A percentile compares a stretch with the other conserved stretches of the same genome.
These are phyloP conservation scores for Neofusicoccum parvum DNA, from an alignment of 2,329 filamentous ascomycete genomes.

Conservation along the genomic window DNA sequence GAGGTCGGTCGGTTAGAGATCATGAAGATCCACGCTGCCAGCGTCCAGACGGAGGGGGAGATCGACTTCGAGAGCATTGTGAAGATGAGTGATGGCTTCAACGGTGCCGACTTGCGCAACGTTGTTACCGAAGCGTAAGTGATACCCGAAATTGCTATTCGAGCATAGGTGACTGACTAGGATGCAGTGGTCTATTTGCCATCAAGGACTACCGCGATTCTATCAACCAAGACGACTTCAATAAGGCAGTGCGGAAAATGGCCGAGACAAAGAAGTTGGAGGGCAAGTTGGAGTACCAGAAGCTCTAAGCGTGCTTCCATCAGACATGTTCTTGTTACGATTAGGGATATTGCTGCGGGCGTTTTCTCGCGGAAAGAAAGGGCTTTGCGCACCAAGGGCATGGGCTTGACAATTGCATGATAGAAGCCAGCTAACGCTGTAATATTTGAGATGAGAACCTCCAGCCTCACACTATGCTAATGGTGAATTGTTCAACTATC, in stretches of 20 bases:
- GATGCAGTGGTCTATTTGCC: slow-evolving; percentile 81
- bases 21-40: slow-evolving; percentile 91
- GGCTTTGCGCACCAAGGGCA: slow-evolving; percentile 10
- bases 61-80: slow-evolving; percentile 99
- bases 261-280: slow-evolving; percentile 98
- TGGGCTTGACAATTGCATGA: slow-evolving; percentile 18
- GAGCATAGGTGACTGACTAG: slow-evolving; percentile 28
- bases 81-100: slow-evolving; percentile 99
- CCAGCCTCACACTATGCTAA: neutral
- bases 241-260: slow-evolving; percentile 97
- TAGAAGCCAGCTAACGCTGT: slow-evolving; percentile 11
- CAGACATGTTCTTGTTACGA: slow-evolving; percentile 1
- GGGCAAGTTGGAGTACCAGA: slow-evolving; percentile 97
- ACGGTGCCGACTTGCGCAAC: slow-evolving; percentile 95
- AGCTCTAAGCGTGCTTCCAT: slow-evolving; percentile 63
- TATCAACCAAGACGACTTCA: slow-evolving; percentile 98
- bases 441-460: slow-evolving; percentile 1
- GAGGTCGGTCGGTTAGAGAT: slow-evolving; percentile 96
- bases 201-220: slow-evolving; percentile 98
- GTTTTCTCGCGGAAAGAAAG: slow-evolving; percentile 1
- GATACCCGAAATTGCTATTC: neutral
- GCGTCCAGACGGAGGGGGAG: slow-evolving; percentile 87
- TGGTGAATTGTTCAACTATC: neutral
- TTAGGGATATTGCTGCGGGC: slow-evolving; percentile 5
- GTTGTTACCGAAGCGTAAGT: slow-evolving; percentile 97